phyloP scores from a whole-genome alignment of 352 stramenopile species.

The Aphanomyces euteiches region DNA sequence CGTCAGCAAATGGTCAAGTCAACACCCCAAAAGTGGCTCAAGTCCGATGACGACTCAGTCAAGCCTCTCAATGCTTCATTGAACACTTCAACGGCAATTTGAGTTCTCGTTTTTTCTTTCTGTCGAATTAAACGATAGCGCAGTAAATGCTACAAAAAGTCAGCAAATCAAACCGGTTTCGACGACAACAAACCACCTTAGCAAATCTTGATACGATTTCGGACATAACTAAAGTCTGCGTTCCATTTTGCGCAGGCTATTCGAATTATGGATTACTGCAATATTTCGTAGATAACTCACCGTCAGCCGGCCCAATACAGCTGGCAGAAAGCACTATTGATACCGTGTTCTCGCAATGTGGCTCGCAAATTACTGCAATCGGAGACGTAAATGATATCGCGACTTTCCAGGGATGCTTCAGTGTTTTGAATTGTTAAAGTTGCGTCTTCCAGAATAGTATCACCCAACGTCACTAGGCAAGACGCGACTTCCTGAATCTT shows the following conservation, averaged over 20 bases:
- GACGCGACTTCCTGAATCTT: conserved; percentile 54
- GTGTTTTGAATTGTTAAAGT: conserved; percentile 32
- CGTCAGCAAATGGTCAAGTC: conserved; percentile 57
- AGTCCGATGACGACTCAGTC: not conserved
- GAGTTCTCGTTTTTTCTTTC: conserved; percentile 14
- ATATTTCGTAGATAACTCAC: conserved; percentile 13
- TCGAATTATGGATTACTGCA: no score
- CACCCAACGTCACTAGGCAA: conserved; percentile 62
- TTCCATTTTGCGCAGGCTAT: conserved; percentile 44
- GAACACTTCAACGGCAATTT: conserved; percentile 12
- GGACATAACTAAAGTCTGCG: conserved; percentile 53
- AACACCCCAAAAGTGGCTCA: conserved; percentile 66
- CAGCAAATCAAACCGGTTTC: not conserved
- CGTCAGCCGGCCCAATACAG: conserved; percentile 52
- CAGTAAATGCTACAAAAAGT: conserved; percentile 43
- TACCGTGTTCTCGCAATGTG: conserved; percentile 52
- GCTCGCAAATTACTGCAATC: conserved; percentile 58
- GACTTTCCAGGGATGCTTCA: conserved; percentile 20
- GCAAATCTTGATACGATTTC: conserved; percentile 69
- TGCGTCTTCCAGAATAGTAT: conserved; percentile 39
- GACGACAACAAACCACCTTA: conserved; percentile 36
- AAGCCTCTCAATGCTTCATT: conserved; percentile 19
- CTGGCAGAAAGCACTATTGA: conserved; percentile 66
- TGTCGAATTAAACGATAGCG: conserved; percentile 58
- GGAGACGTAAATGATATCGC: conserved; percentile 59